Conservation (phyloP, 345 rosid species). For the Boechera retrofracta region DNA sequence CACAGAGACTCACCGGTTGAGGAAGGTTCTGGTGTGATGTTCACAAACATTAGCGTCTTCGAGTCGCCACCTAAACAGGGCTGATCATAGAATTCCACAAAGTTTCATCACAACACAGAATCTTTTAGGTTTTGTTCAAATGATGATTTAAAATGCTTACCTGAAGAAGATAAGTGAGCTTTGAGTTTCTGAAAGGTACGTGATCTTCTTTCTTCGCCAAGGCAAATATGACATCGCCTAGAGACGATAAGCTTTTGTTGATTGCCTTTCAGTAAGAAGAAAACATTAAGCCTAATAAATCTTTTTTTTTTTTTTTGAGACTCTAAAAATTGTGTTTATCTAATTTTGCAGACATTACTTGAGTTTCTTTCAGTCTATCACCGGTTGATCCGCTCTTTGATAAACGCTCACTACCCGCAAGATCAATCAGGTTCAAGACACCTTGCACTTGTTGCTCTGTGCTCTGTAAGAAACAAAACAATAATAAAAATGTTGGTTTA, state of each 20-base stretch:
- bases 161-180: slow-evolving; percentile 98
- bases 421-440: slow-evolving; percentile 92
- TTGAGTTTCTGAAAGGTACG: slow-evolving; percentile 96
- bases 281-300: slow-evolving; percentile 13
- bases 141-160: slow-evolving; percentile 45
- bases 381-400: slow-evolving; percentile 97
- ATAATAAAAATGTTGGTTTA: slow-evolving; percentile 4
- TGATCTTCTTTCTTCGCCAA: slow-evolving; percentile 95
- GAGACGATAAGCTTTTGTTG: slow-evolving; percentile 86
- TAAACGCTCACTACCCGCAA: slow-evolving; percentile 98
- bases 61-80: slow-evolving; percentile 99
- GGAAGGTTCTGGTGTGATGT: slow-evolving; percentile 83
- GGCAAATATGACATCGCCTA: slow-evolving; percentile 91
- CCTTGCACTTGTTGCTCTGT: slow-evolving; percentile 98
- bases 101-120: slow-evolving; percentile 26
- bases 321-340: slow-evolving; percentile 11
- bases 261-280: slow-evolving; percentile 62
- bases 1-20: slow-evolving; percentile 92
- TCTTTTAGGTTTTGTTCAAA: slow-evolving; percentile 10
- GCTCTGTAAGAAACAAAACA: slow-evolving; percentile 51
- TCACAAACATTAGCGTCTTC: slow-evolving; percentile 93
- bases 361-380: slow-evolving; percentile 93
- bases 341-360: slow-evolving; percentile 54
- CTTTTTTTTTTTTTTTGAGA: background rate
- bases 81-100: slow-evolving; percentile 50